Base-by-base conservation (phyloP, 2,329 filamentous ascomycete species). In the Aspergillus uvarum region DNA sequence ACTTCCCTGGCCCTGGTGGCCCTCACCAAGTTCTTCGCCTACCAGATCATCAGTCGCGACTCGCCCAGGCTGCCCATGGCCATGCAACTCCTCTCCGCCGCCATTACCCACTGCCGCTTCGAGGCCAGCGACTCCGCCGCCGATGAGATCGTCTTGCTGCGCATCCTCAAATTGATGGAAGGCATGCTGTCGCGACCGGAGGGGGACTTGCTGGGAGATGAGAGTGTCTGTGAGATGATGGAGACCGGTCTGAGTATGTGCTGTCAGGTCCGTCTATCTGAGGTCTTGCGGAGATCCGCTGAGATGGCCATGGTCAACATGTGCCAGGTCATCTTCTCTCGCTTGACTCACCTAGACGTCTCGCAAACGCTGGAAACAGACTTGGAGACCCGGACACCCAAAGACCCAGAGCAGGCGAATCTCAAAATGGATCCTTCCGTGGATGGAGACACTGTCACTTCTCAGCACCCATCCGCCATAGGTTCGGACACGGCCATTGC, bases 201-300 rank as follows among this genome's bases (percentile, higher is more conserved):
- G 31, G 95, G 95, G 42, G 89, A 96, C 66, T 86, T 98, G 11
- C 81, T 99, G n/a, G 96, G 94, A 60, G 95, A 99, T 70, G 94
- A 98, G 79, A 98, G 94, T 72, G 92, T 99, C 11, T 99, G 96
- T 74, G 92, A 97, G 74, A 98, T 99, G 92, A 98, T 99, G 94
- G 95, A 96, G 74, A 94, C 92, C 1, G 95, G 94, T 1, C 78
- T 99, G 66, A 96, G 92, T 72, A 98, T 99, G 81, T 99, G 95
- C 80, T 99, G 94, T 64, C 93, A 98, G 72, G 87, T 91, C 58
- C 87, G 94, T 58, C 87, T 98, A 62, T 97, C 93, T 10, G 93
- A 97, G 69, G 87, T 98, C 4, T 80, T 99, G 57, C 87, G 94
- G 64, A 85, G 93, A 64, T 96, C 93, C 21, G 95, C 95, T 2